Evolutionary conservation across 768 basidiomycete species (phyloP), one percentile per base, ranked within the genome.

Genomic region (Russula earlei): DNA sequence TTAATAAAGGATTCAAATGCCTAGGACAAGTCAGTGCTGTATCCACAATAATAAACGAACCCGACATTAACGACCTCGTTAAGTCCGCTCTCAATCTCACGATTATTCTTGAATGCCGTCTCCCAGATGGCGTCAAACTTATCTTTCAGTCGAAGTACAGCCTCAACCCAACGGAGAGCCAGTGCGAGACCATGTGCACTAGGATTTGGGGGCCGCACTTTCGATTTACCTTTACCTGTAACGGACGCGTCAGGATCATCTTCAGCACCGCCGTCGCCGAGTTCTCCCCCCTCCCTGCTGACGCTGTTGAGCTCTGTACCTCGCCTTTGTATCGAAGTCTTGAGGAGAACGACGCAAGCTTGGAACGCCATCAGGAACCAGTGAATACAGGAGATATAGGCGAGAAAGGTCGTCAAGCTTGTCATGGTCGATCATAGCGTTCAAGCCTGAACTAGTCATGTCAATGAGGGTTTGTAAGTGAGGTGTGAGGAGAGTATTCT

Each of bases 1-100:
- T 98, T 97, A 67, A 98, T 82, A 68, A 97, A 96, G 1, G 82
- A 78, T 69, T 87, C 84, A 66, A 97, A 98, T 0, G 93, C 93
- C 95, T 99, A 61, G 9, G 55, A 48, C 47, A 29, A 15, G 31
- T 44, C 9, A 34, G 49, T 25, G 36, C 31, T 22, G 19, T 22
- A 38, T 31, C 41, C 25, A 25, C 25, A 37, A 9, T 14, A 15
- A 46, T 27, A 19, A 25, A 19, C 34, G 15, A 44, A 40, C 19
- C 2, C 33, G 36, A 48, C 37, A 41, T 25, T 41, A 27, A 19
- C 41, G 17, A 93, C 96, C 74, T 93, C 91, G 62, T 92, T 90
- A 34, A 96, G 72, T 10, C 83, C 76, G 56, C 81, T 84, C 69
- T 94, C 92, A 4, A 97, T 62, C 2, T 84, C 83, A 54, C 83